Percentiles rank a stretch among this genome's conserved stretches.
Conservation (phyloP, 2,329 filamentous ascomycete species). For the Ophiocordyceps camponoti-leonardi region DNA sequence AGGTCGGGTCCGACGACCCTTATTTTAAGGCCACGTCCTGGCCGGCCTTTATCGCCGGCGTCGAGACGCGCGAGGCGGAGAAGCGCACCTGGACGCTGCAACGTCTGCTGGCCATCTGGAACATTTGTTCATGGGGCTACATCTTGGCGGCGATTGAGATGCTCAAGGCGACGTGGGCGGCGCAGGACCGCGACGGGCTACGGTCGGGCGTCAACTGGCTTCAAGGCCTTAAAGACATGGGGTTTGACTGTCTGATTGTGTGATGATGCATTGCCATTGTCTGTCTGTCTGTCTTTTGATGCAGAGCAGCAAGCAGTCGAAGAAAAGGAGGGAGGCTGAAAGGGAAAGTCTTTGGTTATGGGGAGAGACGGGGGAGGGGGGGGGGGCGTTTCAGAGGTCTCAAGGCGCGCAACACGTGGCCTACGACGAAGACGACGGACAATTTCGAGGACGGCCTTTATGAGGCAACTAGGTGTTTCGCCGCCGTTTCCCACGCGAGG, state of each 20-base stretch:
- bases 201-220: slow-evolving; percentile 20
- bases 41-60: slow-evolving; percentile 40
- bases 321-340: too few relatives aligned
- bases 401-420: too few relatives aligned
- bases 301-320: too few relatives aligned
- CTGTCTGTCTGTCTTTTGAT: neutral
- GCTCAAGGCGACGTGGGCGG: slow-evolving; percentile 27
- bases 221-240: slow-evolving; percentile 22
- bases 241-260: slow-evolving; percentile 29
- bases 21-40: slow-evolving; percentile 44
- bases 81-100: slow-evolving; percentile 34
- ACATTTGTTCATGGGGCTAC: slow-evolving; percentile 31
- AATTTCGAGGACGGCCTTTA: too few relatives aligned
- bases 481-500: too few relatives aligned
- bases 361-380: too few relatives aligned
- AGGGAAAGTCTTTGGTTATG: too few relatives aligned
- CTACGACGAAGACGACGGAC: too few relatives aligned
- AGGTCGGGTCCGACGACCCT: slow-evolving; percentile 27
- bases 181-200: slow-evolving; percentile 17
- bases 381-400: neutral
- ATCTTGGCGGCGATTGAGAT: slow-evolving; percentile 31
- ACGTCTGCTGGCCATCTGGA: slow-evolving; percentile 25
- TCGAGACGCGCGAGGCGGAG: slow-evolving; percentile 28
- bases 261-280: slow-evolving; percentile 6
- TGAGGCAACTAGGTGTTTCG: too few relatives aligned